Evolutionary conservation across 176 grass and related monocot species (phyloP), one percentile per base, ranked within the genome.

Genomic region (Cymbopogon citratus): DNA sequence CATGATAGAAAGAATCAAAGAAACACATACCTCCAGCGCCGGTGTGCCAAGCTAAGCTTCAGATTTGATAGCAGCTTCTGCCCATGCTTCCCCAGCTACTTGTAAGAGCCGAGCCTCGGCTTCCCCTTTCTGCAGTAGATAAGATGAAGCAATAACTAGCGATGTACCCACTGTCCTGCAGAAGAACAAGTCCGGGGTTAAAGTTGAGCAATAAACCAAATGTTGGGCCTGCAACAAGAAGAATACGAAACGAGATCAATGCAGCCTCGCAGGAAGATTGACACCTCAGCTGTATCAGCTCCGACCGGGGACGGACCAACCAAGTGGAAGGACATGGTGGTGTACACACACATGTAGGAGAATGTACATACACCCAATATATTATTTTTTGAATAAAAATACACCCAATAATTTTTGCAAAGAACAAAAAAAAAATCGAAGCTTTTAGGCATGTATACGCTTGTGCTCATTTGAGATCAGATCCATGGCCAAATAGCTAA

Each of bases 121-220:
- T 13, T 44, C 33, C 65, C 61, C 74, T 77, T 78, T 36, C 28
- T 16, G 73, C 66, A 82, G 46, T 19, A 85, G 35, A 73, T 71
- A 74, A 62, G 18, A 48, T 21, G 65, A 63, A 60, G 73, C 61
- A 74, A 82, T 45, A 82, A n/a, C 45, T 64, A 36, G 31, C n/a
- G 67, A 38, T 82, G 59, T 86, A 90, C 83, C 57, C n/a, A 56
- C 57, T 73, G 73, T 86, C 59, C 78, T 89, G 45, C 59, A 86
- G 73, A 82, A 51, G 44, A 82, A 66, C 26, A 90, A 82, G 60
- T 67, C 45, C 23, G 12, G 48, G 79, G 59, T 86, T 59, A 29
- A 90, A 73, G 38, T 34, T 33, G 24, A 65, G 34, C 72, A 81
- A 48, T 82, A 73, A 85, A 77, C 66, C 21, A 66, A 82, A 40